A percentile compares a stretch with the other conserved stretches of the same genome.
Conservation (phyloP, 1,284 basidiomycete species). For the Cutaneotrichosporon cyanovorans region DNA sequence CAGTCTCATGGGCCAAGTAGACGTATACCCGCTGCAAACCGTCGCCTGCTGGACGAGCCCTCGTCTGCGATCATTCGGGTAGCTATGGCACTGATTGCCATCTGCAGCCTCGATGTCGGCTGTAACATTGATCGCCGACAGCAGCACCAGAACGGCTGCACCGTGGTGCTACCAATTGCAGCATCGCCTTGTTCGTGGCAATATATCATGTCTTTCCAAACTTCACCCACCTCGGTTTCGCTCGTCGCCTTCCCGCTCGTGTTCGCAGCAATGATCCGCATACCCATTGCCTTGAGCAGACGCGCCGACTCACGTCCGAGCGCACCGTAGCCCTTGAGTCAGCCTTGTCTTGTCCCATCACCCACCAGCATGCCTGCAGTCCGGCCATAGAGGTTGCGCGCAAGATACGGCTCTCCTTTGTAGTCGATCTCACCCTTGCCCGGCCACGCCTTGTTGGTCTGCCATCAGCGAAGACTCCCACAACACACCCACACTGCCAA, state of each 20-base stretch:
- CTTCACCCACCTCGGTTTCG: slow-evolving; percentile 33
- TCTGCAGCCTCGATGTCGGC: no score
- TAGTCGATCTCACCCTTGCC: slow-evolving; percentile 24
- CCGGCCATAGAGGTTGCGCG: slow-evolving; percentile 26
- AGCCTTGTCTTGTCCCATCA: not conserved
- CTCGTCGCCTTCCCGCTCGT: slow-evolving; percentile 29
- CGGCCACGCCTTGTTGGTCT: slow-evolving; percentile 29
- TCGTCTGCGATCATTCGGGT: no score
- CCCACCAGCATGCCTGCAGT: slow-evolving; percentile 40
- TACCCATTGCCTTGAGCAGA: slow-evolving; percentile 34
- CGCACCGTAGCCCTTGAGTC: slow-evolving; percentile 30
- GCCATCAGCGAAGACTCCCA: not conserved
- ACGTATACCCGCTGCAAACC: no score
- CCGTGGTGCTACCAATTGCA: no score
- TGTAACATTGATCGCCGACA: no score
- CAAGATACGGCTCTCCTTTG: slow-evolving; percentile 23
- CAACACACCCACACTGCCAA: slow-evolving; percentile 24
- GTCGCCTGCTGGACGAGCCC: no score
- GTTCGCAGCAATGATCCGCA: slow-evolving; percentile 42
- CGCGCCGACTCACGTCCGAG: slow-evolving; percentile 39
- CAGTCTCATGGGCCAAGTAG: no score
- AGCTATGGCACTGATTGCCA: no score
- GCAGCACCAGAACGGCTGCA: no score
- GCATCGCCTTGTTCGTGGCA: no score
- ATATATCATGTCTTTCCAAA: no score